Evolutionary conservation across 371 early-diverging fungal genomes (phyloP).

Genomic region (Mortierella sp.): DNA sequence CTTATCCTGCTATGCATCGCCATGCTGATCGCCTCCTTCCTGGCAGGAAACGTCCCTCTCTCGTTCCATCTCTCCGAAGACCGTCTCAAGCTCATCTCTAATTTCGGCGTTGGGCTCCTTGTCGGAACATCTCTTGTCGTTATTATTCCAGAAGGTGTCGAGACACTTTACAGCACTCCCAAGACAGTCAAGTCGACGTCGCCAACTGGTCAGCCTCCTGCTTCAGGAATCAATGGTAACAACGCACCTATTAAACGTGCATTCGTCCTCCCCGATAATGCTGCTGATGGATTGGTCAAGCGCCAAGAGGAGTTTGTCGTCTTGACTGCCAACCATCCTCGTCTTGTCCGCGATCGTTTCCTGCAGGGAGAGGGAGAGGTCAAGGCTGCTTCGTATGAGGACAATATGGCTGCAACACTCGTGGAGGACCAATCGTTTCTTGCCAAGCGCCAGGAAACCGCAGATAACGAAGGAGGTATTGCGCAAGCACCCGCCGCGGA

Average conservation of each 20-base stretch:
- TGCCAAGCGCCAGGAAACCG: constrained; percentile 41
- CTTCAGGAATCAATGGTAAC: constrained; percentile 13
- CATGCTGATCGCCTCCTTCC: constrained; percentile 91
- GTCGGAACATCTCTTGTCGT: constrained; percentile 93
- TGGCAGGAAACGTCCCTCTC: constrained; percentile 90
- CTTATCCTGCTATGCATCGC: constrained; percentile 81
- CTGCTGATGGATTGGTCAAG: constrained; percentile 14
- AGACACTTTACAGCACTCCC: constrained; percentile 78
- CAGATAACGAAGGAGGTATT: constrained; percentile 14
- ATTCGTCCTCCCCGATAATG: constrained; percentile 12
- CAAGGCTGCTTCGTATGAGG: constrained; percentile 30
- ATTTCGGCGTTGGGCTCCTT: constrained; percentile 93
- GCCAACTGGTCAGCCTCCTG: not conserved
- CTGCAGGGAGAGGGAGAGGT: not conserved
- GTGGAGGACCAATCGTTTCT: not conserved
- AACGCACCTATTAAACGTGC: constrained; percentile 42
- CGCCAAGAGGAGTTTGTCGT: constrained; percentile 24
- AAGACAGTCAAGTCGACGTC: constrained; percentile 10
- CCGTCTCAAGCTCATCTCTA: constrained; percentile 80
- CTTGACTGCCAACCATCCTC: constrained; percentile 21
- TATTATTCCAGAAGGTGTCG: constrained; percentile 95
- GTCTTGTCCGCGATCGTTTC: constrained; percentile 35
- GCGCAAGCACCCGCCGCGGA: constrained; percentile 38
- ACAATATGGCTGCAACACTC: constrained; percentile 42
- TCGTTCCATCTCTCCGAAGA: constrained; percentile 83